phyloP scores from a whole-genome alignment of 164 flowering plant species.

The Tetrastigma voinierianum region DNA sequence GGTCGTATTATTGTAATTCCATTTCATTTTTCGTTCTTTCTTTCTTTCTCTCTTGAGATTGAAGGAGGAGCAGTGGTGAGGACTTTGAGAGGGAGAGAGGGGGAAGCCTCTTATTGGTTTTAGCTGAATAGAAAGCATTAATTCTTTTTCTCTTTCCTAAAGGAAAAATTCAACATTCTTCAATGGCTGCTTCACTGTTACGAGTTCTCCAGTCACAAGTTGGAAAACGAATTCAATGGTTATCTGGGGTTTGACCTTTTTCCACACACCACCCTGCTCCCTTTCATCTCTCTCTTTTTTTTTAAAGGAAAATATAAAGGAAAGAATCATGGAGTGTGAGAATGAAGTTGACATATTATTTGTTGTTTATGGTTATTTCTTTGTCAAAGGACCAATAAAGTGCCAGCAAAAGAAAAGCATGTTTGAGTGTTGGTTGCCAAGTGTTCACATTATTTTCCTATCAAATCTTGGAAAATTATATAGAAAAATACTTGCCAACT shows the following conservation, averaged over 20 bases:
- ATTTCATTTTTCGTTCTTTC: too few relatives aligned
- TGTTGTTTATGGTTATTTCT: too few relatives aligned
- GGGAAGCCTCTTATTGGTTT: conserved; percentile 4
- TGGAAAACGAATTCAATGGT: neutral
- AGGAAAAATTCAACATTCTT: conserved; percentile 15
- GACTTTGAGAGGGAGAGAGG: conserved; percentile 6
- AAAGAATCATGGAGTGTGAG: too few relatives aligned
- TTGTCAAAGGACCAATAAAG: too few relatives aligned
- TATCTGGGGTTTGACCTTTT: neutral
- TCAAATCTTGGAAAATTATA: too few relatives aligned
- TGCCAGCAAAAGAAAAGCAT: neutral
- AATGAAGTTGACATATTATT: too few relatives aligned
- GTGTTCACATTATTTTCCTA: conserved; percentile 10
- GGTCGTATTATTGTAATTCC: conserved; percentile 21
- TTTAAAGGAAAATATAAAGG: too few relatives aligned
- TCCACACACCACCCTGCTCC: too few relatives aligned
- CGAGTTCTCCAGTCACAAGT: too few relatives aligned
- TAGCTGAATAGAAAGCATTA: conserved; percentile 6
- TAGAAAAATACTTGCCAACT: too few relatives aligned
- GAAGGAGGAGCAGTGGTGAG: conserved; percentile 27
- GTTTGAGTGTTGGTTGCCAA: conserved; percentile 19
- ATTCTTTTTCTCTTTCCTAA: neutral
- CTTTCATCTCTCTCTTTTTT: too few relatives aligned
- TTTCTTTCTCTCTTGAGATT: conserved; percentile 24
- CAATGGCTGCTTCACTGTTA: conserved; percentile 13